Conservation (phyloP, 139 green algal genomes). For the Axilococcus clingmanii region DNA sequence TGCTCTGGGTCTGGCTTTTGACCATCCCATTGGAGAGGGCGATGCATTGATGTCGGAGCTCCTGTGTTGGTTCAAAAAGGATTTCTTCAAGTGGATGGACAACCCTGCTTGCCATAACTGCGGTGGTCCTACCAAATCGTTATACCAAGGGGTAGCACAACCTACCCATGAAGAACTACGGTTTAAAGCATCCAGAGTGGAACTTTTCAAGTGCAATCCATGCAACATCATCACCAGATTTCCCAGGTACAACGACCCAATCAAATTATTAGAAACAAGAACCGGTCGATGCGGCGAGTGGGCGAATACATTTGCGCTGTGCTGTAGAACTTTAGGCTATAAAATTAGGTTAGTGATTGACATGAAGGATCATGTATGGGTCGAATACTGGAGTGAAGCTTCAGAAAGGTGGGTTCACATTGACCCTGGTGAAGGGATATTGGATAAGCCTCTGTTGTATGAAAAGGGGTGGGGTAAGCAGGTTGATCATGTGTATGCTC, state of each 20-base stretch:
- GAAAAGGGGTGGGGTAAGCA: slow-evolving; percentile 72
- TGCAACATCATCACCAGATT: slow-evolving; percentile 27
- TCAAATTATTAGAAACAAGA: slow-evolving; percentile 64
- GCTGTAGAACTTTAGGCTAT: slow-evolving; percentile 20
- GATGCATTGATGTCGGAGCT: slow-evolving; percentile 37
- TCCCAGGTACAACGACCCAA: slow-evolving; percentile 44
- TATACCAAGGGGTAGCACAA: slow-evolving; percentile 6
- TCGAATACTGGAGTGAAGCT: slow-evolving; percentile 33
- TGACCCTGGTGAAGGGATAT: slow-evolving; percentile 59
- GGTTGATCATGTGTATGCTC: slow-evolving; percentile 59
- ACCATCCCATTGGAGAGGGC: slow-evolving; percentile 13
- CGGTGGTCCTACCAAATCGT: slow-evolving; percentile 15
- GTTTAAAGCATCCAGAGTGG: slow-evolving; percentile 30
- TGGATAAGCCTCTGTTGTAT: slow-evolving; percentile 41
- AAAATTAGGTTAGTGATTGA: slow-evolving; percentile 56
- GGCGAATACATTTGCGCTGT: slow-evolving; percentile 70
- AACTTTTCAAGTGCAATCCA: slow-evolving; percentile 29
- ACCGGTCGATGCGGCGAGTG: slow-evolving; percentile 60
- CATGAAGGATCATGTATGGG: slow-evolving; percentile 70
- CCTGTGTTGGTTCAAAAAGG: slow-evolving; percentile 62
- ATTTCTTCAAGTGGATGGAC: slow-evolving; percentile 69
- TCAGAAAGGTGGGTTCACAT: slow-evolving; percentile 51
- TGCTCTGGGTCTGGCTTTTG: slow-evolving; percentile 27
- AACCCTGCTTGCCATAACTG: slow-evolving; percentile 36
- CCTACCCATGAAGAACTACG: slow-evolving; percentile 31